Evolutionary conservation across 495 filamentous ascomycete species (phyloP).

Genomic region (Penicillium canescens): DNA sequence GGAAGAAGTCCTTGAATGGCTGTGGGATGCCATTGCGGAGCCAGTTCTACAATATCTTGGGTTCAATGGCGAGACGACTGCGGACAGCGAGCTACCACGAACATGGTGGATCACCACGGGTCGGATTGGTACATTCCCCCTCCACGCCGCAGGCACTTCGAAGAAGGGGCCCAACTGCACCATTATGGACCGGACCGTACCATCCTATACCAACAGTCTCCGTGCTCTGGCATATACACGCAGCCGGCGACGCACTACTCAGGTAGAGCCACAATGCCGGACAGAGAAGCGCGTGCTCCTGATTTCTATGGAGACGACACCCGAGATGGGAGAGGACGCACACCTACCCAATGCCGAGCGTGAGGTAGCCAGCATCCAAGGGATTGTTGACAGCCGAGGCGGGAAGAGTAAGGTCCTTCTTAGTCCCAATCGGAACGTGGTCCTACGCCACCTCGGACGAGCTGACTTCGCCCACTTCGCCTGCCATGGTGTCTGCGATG

Average conservation of each 20-base stretch:
- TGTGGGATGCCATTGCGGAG: constrained; percentile 13
- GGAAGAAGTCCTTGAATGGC: constrained; percentile 14
- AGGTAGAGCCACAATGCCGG: neutral
- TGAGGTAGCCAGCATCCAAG: constrained; percentile 5
- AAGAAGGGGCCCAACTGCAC: neutral
- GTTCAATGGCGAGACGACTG: neutral
- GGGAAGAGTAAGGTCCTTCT: constrained; percentile 1
- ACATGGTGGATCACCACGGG: constrained; percentile 15
- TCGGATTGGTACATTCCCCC: constrained; percentile 10
- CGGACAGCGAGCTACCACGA: constrained; percentile 4
- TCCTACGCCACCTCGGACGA: neutral
- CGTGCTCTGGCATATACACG: constrained; percentile 7
- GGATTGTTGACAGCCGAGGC: neutral
- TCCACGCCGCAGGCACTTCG: constrained; percentile 12
- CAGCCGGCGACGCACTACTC: neutral
- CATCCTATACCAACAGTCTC: constrained; percentile 15
- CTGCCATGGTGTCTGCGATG: constrained; percentile 15
- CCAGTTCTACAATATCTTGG: constrained; percentile 9
- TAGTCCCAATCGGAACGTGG: neutral
- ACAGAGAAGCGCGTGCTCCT: constrained; percentile 1
- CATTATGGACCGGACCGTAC: constrained; percentile 9
- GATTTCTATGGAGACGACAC: constrained; percentile 14
- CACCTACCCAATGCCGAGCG: constrained; percentile 4
- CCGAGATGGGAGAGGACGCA: constrained; percentile 5
- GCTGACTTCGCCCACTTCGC: constrained; percentile 13